Percentiles rank a stretch among this genome's conserved stretches.
Conservation (phyloP, 768 basidiomycete genomes). For the Mrakia gelida region DNA sequence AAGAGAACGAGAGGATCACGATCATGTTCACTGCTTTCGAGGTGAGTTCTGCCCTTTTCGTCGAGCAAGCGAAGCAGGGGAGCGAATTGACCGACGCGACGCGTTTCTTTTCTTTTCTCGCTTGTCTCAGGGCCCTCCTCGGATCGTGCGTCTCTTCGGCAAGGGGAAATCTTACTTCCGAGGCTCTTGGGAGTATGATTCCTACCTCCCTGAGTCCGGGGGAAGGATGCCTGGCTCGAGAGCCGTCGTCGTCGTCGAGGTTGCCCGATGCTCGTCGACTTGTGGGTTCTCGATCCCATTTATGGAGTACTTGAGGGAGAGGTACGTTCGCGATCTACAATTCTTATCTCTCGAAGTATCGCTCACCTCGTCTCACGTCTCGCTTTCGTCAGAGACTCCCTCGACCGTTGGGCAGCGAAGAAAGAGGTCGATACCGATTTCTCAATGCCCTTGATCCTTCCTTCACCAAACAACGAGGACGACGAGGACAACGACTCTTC, state of each 20-base stretch:
- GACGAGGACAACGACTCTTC: too few species aligned
- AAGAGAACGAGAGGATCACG: constrained; percentile 36
- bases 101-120: not conserved
- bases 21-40: constrained; percentile 32
- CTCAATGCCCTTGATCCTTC: too few species aligned
- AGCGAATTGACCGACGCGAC: too few species aligned
- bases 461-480: too few species aligned
- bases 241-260: constrained; percentile 7
- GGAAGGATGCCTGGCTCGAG: constrained; percentile 3
- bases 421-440: too few species aligned
- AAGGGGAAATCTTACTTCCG: constrained; percentile 7
- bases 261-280: not conserved
- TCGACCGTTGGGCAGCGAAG: too few species aligned
- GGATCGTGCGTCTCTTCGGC: constrained; percentile 28
- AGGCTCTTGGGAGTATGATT: constrained; percentile 9
- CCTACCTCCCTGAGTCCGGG: not conserved
- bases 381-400: too few species aligned
- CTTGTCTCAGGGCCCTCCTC: constrained; percentile 22
- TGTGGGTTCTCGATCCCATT: constrained; percentile 25
- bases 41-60: too few species aligned
- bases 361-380: not conserved
- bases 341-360: not conserved
- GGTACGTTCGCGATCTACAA: too few species aligned
- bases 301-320: constrained; percentile 16
- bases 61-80: too few species aligned